Conservation (phyloP, 2,329 filamentous ascomycete species). For the Tolypocladium sp. region DNA sequence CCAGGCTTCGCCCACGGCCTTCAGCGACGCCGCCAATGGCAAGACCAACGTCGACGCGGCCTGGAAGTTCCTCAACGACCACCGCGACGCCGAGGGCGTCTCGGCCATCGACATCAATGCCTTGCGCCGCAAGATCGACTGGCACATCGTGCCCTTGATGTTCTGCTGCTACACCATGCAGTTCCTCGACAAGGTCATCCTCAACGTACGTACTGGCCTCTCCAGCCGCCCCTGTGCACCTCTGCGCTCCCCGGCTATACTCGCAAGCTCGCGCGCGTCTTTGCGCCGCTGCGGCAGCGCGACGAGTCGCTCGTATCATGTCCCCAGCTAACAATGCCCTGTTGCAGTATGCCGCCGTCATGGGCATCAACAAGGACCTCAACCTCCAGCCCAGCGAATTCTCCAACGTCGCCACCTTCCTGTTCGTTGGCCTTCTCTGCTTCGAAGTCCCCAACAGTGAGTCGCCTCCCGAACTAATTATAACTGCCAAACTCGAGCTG, state of each 20-base stretch:
- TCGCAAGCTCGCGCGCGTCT: not conserved
- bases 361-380: conserved; percentile 48
- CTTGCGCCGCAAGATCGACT: conserved; percentile 47
- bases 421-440: conserved; percentile 52
- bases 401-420: conserved; percentile 50
- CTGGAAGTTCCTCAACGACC: conserved; percentile 34
- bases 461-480: conserved; percentile 3
- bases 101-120: conserved; percentile 30
- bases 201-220: conserved; percentile 39
- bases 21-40: not conserved
- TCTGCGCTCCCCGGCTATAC: not conserved
- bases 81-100: conserved; percentile 26
- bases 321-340: not conserved
- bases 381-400: conserved; percentile 51
- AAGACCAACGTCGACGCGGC: conserved; percentile 29
- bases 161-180: conserved; percentile 54
- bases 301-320: not conserved
- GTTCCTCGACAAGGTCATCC: conserved; percentile 54
- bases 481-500: not conserved
- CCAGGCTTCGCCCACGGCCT: not conserved
- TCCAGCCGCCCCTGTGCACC: not conserved
- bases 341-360: conserved; percentile 52
- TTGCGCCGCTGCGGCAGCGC: not conserved
- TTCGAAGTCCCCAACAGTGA: conserved; percentile 52
- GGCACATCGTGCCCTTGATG: conserved; percentile 51